These are phyloP conservation scores for Taiozyma sp. DNA, from an alignment of 1,139 yeast genomes.

Conservation along the genomic window DNA sequence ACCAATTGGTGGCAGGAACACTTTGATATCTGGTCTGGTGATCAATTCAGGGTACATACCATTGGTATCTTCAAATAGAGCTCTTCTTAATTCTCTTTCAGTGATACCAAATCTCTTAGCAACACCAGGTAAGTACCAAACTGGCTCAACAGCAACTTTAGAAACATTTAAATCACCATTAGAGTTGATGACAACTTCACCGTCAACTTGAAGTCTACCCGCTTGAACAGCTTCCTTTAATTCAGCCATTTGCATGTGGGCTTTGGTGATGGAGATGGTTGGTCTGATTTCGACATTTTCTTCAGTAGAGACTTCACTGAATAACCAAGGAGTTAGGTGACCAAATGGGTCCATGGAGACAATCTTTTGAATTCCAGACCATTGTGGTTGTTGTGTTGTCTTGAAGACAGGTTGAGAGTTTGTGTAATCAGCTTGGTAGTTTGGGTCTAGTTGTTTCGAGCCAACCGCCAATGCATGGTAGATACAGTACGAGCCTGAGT, in stretches of 20 bases:
- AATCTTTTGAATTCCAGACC: constrained; percentile 48
- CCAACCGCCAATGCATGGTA: constrained; percentile 60
- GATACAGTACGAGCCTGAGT: constrained; percentile 53
- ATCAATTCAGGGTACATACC: constrained; percentile 61
- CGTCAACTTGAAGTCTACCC: constrained; percentile 50
- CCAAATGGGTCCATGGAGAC: constrained; percentile 61
- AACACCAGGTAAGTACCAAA: constrained; percentile 61
- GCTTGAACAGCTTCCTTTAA: constrained; percentile 45
- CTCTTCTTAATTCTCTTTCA: constrained; percentile 48
- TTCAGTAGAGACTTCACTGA: constrained; percentile 33
- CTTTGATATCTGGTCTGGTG: constrained; percentile 57
- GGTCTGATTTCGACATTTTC: constrained; percentile 51
- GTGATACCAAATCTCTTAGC: constrained; percentile 52
- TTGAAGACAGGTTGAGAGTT: constrained; percentile 57
- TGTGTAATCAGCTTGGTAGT: constrained; percentile 51
- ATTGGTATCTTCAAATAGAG: constrained; percentile 56
- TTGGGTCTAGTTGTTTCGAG: constrained; percentile 43
- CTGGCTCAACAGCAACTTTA: constrained; percentile 60
- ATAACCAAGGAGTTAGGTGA: constrained; percentile 54
- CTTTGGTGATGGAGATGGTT: constrained; percentile 57
- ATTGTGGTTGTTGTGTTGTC: constrained; percentile 45
- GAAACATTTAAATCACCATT: constrained; percentile 55
- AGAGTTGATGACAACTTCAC: constrained; percentile 47
- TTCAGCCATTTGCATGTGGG: constrained; percentile 52
- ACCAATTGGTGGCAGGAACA: constrained; percentile 59